A percentile compares a stretch with the other conserved stretches of the same genome.
Evolutionary conservation across 73 alveolate genomes (phyloP).

Genomic region (Diophrys appendiculata): DNA sequence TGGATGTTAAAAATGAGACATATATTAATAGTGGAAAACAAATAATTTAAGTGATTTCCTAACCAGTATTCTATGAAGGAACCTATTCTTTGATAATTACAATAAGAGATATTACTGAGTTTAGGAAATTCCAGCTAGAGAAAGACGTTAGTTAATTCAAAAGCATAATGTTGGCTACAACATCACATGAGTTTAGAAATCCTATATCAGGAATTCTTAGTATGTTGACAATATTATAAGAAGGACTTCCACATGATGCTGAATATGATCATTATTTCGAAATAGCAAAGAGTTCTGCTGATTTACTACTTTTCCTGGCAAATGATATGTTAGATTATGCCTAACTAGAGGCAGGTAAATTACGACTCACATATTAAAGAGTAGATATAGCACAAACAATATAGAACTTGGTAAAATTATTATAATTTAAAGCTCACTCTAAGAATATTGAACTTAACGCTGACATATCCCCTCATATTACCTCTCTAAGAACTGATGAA

Average conservation of each 20-base stretch:
- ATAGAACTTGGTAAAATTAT: not conserved
- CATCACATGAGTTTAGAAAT: constrained; percentile 11
- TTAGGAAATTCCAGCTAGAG: not conserved
- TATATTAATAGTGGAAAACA: no score
- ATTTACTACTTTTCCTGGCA: constrained; percentile 24
- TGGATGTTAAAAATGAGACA: no score
- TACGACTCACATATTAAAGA: constrained; percentile 4
- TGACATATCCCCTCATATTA: not conserved
- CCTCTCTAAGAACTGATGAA: constrained; percentile 1
- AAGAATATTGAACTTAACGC: constrained; percentile 7
- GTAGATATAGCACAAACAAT: not conserved
- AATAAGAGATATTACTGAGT: not conserved
- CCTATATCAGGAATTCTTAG: not conserved
- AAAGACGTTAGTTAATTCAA: not conserved
- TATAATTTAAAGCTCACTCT: constrained; percentile 8
- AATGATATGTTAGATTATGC: constrained; percentile 39
- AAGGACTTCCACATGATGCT: not conserved
- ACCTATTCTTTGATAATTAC: constrained; percentile 3
- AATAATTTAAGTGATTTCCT: no score
- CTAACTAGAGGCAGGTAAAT: constrained; percentile 13
- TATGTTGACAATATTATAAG: no score
- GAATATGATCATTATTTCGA: not conserved
- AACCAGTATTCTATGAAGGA: no score
- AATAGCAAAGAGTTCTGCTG: constrained; percentile 28
- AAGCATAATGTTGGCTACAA: constrained; percentile 4